Evolutionary conservation across 1,284 basidiomycete species (phyloP).

Genomic region (Vanrija pseudolonga): DNA sequence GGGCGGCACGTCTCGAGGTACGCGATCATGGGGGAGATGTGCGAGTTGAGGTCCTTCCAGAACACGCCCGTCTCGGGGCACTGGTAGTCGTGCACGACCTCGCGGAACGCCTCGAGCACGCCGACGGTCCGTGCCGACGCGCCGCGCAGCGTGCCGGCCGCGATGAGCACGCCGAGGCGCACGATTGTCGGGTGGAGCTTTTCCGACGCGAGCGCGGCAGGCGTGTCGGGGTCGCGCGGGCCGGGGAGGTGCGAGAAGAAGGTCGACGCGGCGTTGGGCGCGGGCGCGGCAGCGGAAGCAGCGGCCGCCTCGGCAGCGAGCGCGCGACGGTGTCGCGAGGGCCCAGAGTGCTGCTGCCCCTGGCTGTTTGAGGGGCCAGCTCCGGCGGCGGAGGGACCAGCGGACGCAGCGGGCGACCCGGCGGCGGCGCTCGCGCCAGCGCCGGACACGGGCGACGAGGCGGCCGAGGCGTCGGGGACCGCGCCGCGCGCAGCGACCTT

Average conservation of each 20-base stretch:
- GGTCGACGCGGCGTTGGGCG: constrained; percentile 13
- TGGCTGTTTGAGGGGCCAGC: neutral
- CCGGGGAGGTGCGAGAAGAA: constrained; percentile 66
- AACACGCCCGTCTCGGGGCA: constrained; percentile 44
- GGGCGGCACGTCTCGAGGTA: constrained; percentile 48
- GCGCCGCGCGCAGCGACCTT: constrained; percentile 36
- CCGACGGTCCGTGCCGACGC: constrained; percentile 52
- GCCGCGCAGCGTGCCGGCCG: constrained; percentile 43
- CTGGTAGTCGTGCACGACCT: constrained; percentile 48
- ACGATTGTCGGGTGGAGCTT: constrained; percentile 47
- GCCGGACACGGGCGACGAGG: constrained; percentile 1
- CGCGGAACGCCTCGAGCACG: constrained; percentile 52
- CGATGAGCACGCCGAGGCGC: constrained; percentile 45
- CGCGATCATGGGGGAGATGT: constrained; percentile 50
- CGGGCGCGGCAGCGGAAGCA: constrained; percentile 17
- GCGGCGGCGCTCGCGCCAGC: neutral
- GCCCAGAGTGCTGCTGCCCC: neutral
- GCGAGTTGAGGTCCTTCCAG: constrained; percentile 45
- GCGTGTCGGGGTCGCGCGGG: constrained; percentile 30
- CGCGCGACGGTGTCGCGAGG: constrained; percentile 14
- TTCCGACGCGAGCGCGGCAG: constrained; percentile 25
- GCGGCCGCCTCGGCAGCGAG: constrained; percentile 7
- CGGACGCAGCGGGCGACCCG: no score
- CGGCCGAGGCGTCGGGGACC: constrained; percentile 1
- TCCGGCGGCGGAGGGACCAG: neutral